Evolutionary conservation across 441 rosid species (phyloP).

Genomic region (Geranium incanum): DNA sequence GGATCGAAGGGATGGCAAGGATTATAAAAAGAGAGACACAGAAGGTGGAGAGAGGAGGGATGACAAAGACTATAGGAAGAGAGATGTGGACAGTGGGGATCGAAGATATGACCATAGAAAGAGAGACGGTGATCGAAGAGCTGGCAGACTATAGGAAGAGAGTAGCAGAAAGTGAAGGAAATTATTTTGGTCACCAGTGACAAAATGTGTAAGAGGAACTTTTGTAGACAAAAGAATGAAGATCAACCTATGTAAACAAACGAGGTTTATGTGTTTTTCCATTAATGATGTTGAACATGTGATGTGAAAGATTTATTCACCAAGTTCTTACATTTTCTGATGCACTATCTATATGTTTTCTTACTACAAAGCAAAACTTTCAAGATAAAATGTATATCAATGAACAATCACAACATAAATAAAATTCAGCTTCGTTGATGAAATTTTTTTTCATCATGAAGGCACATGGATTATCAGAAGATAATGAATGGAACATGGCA

Average conservation of each 20-base stretch:
- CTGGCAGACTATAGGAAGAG: slow-evolving; percentile 24
- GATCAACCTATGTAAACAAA: neutral
- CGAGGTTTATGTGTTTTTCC: neutral
- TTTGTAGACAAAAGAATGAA: neutral
- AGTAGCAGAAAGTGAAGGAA: slow-evolving; percentile 20
- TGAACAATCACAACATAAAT: neutral
- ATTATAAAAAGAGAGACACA: slow-evolving; percentile 19
- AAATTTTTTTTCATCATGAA: neutral
- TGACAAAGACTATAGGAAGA: slow-evolving; percentile 21
- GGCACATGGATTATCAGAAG: too few relatives aligned
- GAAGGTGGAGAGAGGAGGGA: slow-evolving; percentile 17
- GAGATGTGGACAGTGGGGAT: slow-evolving; percentile 13
- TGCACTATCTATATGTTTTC: too few relatives aligned
- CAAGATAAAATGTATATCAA: too few relatives aligned
- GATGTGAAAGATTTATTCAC: neutral
- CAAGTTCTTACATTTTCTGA: neutral
- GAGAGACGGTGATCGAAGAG: slow-evolving; percentile 17
- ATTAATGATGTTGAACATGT: neutral
- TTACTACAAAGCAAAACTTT: too few relatives aligned
- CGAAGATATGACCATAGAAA: slow-evolving; percentile 21
- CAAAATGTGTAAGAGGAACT: neutral
- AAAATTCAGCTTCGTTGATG: neutral
- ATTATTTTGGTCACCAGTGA: neutral
- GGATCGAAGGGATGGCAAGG: slow-evolving; percentile 16
- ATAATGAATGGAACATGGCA: too few relatives aligned